Evolutionary conservation across 108 stramenopile species (phyloP), one percentile per base, ranked within the genome.

Genomic region (Halocafeteria seosinensis): DNA sequence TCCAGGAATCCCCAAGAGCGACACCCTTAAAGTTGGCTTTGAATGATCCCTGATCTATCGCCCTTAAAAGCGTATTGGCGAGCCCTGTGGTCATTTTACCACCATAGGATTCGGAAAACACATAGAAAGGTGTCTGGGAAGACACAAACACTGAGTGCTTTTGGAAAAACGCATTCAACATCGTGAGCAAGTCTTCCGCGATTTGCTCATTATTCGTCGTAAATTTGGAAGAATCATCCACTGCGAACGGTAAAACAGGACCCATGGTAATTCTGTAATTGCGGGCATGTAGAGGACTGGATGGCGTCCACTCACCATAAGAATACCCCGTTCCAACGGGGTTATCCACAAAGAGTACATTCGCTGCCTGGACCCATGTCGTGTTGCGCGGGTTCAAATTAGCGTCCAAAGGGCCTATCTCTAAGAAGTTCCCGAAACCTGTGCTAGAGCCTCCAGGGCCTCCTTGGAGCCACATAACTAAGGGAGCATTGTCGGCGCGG

Each of bases 31-130:
- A n/a, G 57, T 59, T 25, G 27, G 21, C 11, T 17, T 59, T 2
- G 17, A 59, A 3, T 13, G 6, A 21, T 26, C 17, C 57, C 17
- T 6, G 17, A 11, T 6, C 57, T 13, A 59, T n/a, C 21, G 57
- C 57, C 34, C 6, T 35, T 17, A 59, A 35, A 11, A 59, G 12
- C 2, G 57, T n/a, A 11, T 17, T 26, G 57, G 57, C 57, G 1
- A 3, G 3, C 2, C 2, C 57, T 33, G 27, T 6, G 13, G 25
- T 28, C 57, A 59, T 30, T 11, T 59, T 6, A n/a, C 57, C 57
- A 35, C 57, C 57, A 35, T 27, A 59, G 11, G 57, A 59, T 35
- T 59, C 57, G 27, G 21, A 59, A 35, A 59, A 59, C 11, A 59
- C n/a, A 21, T 3, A 59, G 2, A 59, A 3, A 3, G 57, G 57